phyloP scores from a whole-genome alignment of 495 filamentous ascomycete genomes.

The Tuber calosporum region DNA sequence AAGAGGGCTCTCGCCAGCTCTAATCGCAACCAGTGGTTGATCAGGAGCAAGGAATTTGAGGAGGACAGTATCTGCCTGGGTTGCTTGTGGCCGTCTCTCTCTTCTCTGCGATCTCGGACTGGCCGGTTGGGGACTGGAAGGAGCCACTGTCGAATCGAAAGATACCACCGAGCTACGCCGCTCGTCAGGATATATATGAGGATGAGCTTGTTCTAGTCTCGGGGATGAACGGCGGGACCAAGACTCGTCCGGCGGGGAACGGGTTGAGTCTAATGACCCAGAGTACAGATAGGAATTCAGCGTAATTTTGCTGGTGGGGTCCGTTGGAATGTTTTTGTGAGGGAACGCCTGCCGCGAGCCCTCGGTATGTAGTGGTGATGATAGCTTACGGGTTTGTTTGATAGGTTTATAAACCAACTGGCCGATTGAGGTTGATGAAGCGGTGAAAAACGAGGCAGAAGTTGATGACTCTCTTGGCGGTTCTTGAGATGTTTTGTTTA shows the following conservation, averaged over 20 bases:
- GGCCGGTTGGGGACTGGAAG: slow-evolving; percentile 26
- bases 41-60: slow-evolving; percentile 50
- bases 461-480: slow-evolving; percentile 1
- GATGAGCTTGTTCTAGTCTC: slow-evolving; percentile 34
- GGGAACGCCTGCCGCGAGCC: background rate
- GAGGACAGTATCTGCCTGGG: slow-evolving; percentile 52
- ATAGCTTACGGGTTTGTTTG: background rate
- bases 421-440: background rate
- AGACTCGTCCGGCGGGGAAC: slow-evolving; percentile 34
- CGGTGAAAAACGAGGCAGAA: slow-evolving; percentile 14
- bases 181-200: slow-evolving; percentile 28
- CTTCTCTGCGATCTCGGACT: slow-evolving; percentile 4
- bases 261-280: slow-evolving; percentile 28
- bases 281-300: slow-evolving; percentile 34
- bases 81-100: slow-evolving; percentile 16
- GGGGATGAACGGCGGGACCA: slow-evolving; percentile 32
- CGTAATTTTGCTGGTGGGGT: slow-evolving; percentile 29
- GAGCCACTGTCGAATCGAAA: slow-evolving; percentile 30
- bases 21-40: slow-evolving; percentile 45
- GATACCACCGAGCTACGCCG: slow-evolving; percentile 29
- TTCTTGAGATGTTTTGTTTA: slow-evolving; percentile 26
- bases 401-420: background rate
- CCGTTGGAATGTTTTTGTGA: background rate
- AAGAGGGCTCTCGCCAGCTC: slow-evolving; percentile 40
- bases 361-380: background rate